Evolutionary conservation across 2,329 filamentous ascomycete species (phyloP), one percentile per base, ranked within the genome.

Genomic region (Curvularia sp.): DNA sequence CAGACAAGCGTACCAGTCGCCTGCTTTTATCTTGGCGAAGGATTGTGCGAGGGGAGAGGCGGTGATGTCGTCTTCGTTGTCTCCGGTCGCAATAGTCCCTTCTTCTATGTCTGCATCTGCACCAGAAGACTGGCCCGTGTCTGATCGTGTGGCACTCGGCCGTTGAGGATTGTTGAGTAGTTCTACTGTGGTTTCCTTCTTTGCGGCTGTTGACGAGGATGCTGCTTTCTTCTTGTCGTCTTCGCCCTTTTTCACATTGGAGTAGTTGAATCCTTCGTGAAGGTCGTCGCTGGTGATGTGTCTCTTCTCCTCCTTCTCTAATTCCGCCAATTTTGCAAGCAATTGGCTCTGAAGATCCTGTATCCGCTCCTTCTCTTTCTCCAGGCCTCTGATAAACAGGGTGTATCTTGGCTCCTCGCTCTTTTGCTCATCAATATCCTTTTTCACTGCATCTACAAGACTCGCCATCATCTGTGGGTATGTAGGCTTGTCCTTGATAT

Each of bases 381-480:
- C 85, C 15, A 98, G 86, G 70, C 95, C 94, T 48, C 85, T 84
- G 28, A 96, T 83, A 81, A 96, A 97, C 52, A 85, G 89, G 48
- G 85, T 83, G 74, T 91, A 93, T 50, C 91, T 82, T 48, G 77
- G 86, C 20, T 85, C 83, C 0, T 85, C 83, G 61, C 89, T 87
- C 77, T 90, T 90, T 20, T 76, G 73, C 73, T 93, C 90, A 55
- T 93, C 91, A 35, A 97, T 83, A 50, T 90, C 87, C 65, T 91
- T 88, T 78, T 97, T 97, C 42, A 98, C 93, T 78, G 96, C 91
- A 71, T 99, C 95, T 20, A 98, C 85, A 69, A 99, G 79, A n/a
- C 89, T 88, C n/a, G 91, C 91, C 90, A 99, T 93, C 95, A 99
- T 99, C 82, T 96, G 92, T 39, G 92, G 95, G 75, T 97, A 99